Conservation (phyloP, 1,139 yeast genomes). For the Groenewaldozyma auringiensis region DNA sequence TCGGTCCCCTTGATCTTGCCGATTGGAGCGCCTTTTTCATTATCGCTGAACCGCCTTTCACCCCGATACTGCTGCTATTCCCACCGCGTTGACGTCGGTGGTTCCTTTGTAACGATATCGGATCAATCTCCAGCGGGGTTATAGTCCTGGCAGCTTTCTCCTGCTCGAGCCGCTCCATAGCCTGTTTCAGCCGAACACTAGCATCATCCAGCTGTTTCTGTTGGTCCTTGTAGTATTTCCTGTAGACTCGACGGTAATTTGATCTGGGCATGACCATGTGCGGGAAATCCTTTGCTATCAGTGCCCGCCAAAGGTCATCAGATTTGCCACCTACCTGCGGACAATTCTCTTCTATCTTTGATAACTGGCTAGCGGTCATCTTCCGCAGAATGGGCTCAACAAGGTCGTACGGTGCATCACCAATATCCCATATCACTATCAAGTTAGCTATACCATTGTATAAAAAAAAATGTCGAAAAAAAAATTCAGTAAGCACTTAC, state of each 20-base stretch:
- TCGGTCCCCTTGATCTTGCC: conserved; percentile 22
- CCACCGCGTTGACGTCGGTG: conserved; percentile 12
- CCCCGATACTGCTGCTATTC: conserved; percentile 4
- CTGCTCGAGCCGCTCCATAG: conserved; percentile 18
- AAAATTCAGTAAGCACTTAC: conserved; percentile 10
- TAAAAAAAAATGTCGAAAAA: background rate
- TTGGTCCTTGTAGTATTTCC: conserved; percentile 20
- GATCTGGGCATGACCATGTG: conserved; percentile 20
- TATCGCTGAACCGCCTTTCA: conserved; percentile 15
- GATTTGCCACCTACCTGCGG: conserved; percentile 22
- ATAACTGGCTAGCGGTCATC: conserved; percentile 23
- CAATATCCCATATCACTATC: conserved; percentile 25
- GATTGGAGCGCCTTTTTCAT: conserved; percentile 18
- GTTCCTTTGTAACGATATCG: conserved; percentile 14
- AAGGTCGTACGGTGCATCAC: conserved; percentile 26
- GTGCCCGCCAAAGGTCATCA: conserved; percentile 20
- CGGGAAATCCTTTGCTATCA: conserved; percentile 24
- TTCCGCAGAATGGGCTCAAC: conserved; percentile 23
- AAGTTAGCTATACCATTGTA: background rate
- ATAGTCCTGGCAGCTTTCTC: conserved; percentile 23
- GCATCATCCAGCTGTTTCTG: conserved; percentile 22
- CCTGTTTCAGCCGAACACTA: conserved; percentile 20
- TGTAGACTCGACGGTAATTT: conserved; percentile 17
- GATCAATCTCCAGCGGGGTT: conserved; percentile 23
- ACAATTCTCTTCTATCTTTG: conserved; percentile 21